Conservation (phyloP, 2,329 filamentous ascomycete species). For the Apiospora malaysiana region DNA sequence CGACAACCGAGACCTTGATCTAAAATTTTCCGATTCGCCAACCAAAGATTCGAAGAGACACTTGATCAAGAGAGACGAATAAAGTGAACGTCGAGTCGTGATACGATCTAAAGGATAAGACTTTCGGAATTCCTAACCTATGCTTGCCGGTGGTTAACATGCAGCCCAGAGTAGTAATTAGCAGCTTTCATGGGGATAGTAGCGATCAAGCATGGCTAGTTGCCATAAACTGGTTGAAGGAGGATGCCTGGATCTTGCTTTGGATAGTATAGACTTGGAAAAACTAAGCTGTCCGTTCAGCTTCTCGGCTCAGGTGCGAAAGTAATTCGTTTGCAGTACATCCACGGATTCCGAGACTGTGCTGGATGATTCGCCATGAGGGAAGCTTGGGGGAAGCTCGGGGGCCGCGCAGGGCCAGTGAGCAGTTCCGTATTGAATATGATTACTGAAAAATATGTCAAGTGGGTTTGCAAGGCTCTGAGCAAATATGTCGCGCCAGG, state of each 20-base stretch:
- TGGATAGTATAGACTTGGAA: neutral
- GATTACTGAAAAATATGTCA: neutral
- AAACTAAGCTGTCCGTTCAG: neutral
- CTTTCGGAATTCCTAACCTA: slow-evolving; percentile 14
- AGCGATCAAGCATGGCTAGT: neutral
- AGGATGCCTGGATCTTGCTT: neutral
- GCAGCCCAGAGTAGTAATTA: neutral
- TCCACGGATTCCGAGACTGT: neutral
- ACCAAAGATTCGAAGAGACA: slow-evolving; percentile 28
- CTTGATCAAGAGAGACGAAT: slow-evolving; percentile 29
- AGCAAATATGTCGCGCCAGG: neutral
- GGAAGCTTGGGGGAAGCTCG: too few relatives aligned
- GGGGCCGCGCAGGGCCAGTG: neutral
- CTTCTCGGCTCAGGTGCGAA: neutral
- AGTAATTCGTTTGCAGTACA: neutral
- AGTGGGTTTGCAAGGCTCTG: neutral
- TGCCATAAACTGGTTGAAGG: neutral
- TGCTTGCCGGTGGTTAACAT: neutral
- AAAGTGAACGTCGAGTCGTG: slow-evolving; percentile 32
- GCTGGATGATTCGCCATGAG: neutral
- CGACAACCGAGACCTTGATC: slow-evolving; percentile 35
- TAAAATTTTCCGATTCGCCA: slow-evolving; percentile 31
- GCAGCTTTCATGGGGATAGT: neutral
- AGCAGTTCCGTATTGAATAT: neutral
- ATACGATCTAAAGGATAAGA: slow-evolving; percentile 21